A percentile compares a stretch with the other conserved stretches of the same genome.
Conservation (phyloP, 2,329 filamentous ascomycete species). For the Dothidotthia symphoricarpi region DNA sequence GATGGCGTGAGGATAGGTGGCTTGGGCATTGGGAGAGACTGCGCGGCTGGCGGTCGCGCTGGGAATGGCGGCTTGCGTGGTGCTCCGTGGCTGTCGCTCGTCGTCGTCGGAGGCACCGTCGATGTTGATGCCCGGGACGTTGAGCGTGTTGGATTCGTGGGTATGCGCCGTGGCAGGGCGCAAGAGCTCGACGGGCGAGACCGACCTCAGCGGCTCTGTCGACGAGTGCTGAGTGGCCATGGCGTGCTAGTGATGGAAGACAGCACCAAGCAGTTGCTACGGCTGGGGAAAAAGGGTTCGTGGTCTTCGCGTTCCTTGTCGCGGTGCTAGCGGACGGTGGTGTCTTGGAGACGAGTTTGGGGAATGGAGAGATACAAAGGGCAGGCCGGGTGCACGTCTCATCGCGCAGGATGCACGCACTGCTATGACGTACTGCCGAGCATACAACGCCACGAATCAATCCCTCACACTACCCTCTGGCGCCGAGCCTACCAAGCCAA, state of each 20-base stretch:
- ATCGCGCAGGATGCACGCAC: constrained; percentile 10
- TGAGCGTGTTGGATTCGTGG: constrained; percentile 11
- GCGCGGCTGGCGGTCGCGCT: constrained; percentile 25
- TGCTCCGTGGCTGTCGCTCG: constrained; percentile 13
- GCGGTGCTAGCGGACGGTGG: background rate
- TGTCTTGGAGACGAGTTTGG: constrained; percentile 3
- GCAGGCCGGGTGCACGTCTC: background rate
- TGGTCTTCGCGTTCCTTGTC: no score
- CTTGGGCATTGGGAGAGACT: constrained; percentile 32
- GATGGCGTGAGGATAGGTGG: constrained; percentile 39
- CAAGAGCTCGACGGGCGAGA: constrained; percentile 12
- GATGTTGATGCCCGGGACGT: constrained; percentile 21
- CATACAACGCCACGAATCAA: no score
- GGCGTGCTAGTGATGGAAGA: constrained; percentile 2
- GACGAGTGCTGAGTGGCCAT: constrained; percentile 33
- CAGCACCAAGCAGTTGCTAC: background rate
- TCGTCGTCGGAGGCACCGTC: constrained; percentile 17
- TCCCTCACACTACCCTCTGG: no score
- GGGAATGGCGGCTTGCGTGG: constrained; percentile 14
- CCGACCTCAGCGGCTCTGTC: constrained; percentile 30
- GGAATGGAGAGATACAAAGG: no score
- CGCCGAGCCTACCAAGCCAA: constrained; percentile 1
- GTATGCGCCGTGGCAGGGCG: constrained; percentile 10
- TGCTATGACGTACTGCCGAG: constrained; percentile 3
- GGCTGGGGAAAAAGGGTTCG: no score